Conservation (phyloP, 2,329 filamentous ascomycete species). For the Botrytis cinerea region DNA sequence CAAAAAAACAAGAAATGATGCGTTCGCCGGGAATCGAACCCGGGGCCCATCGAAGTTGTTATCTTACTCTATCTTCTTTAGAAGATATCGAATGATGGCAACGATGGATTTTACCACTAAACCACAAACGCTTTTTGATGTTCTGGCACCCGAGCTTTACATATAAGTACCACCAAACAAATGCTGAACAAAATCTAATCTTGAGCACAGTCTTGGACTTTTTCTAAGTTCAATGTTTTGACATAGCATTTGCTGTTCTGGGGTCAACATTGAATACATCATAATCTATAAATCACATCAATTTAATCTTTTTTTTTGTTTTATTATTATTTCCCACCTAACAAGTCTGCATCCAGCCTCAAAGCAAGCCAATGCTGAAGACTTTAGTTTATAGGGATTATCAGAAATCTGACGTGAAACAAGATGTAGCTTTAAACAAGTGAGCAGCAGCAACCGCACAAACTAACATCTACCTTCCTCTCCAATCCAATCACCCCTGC, state of each 20-base stretch:
- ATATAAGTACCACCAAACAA: no score
- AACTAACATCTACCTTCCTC: neutral
- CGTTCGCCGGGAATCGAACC: neutral
- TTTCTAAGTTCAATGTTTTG: neutral
- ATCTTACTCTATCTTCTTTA: neutral
- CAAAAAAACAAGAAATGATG: no score
- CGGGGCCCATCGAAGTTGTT: neutral
- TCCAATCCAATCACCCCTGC: neutral
- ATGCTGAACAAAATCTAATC: neutral
- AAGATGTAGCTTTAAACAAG: neutral
- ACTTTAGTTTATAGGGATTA: neutral
- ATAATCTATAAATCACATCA: neutral
- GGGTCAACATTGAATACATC: neutral
- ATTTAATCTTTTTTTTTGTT: neutral
- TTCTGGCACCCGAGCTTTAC: no score
- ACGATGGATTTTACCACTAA: constrained; percentile 30
- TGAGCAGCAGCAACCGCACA: neutral
- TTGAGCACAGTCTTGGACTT: neutral
- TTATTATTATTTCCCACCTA: neutral
- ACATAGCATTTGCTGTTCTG: neutral
- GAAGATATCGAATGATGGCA: constrained; percentile 16
- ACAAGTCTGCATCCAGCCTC: neutral
- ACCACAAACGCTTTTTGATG: constrained; percentile 26
- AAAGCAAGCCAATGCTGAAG: neutral
- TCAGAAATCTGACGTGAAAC: neutral